Base-by-base conservation (phyloP, 176 grass and related monocot genomes). In the Carex parvula region DNA sequence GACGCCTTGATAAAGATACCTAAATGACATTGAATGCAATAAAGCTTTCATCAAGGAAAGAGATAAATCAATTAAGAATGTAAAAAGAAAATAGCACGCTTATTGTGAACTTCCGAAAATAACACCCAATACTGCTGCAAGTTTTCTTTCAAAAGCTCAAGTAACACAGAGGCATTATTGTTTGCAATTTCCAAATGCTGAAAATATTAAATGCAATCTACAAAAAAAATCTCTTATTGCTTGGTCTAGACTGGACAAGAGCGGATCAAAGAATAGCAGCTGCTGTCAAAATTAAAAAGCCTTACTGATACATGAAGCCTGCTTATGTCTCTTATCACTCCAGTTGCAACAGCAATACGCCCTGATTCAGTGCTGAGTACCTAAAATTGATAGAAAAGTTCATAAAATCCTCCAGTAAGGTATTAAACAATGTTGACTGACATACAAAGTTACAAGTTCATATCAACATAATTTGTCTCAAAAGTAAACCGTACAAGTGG, bases 361-460 rank as follows among this genome's bases (percentile, higher is more conserved):
- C 90, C 90, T 82, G 88, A 90, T 87, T 91, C 84, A 35, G 91
- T 98, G 88, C 92, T 98, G 77, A 98, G 92, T 57, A 98, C 89
- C 95, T 98, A 91, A 86, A 42, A 15, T 21, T 33, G 39, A 48
- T 46, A 85, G 39, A 76, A 65, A 85, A 52, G n/a, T 76, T 60
- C 22, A 17, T 69, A 81, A 77, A 79, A 44, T 82, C 39, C 32
- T 60, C n/a, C 70, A 14, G 79, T 65, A 16, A 80, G 41, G 16
- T 46, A 24, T 84, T 68, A 75, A 41, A 79, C 81, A 33, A 89
- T 86, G 17, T 65, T 53, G 21, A 56, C 72, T 12, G 65, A 75
- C 73, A 81, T 75, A 26, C 10, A 6, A 53, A 54, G 14, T 32
- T 30, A 13, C 44, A 30, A 48, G 11, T 30, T 55, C 48, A 29